A percentile compares a stretch with the other conserved stretches of the same genome.
phyloP scores from a whole-genome alignment of 768 basidiomycete species.

The Russula sp. region DNA sequence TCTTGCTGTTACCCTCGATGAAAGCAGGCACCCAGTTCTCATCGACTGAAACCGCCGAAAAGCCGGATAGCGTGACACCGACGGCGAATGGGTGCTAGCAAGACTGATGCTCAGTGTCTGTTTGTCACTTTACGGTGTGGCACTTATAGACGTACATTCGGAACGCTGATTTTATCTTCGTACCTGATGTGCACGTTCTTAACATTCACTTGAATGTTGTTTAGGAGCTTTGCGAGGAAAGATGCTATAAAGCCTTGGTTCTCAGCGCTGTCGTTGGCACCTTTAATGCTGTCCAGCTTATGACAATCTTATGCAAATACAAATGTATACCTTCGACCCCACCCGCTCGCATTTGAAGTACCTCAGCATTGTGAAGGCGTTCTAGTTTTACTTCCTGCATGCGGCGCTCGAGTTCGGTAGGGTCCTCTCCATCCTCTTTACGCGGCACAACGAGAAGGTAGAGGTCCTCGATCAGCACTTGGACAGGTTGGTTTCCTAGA shows the following conservation, averaged over 20 bases:
- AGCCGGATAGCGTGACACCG: constrained; percentile 81
- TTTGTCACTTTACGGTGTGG: constrained; percentile 1
- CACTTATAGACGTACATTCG: constrained; percentile 57
- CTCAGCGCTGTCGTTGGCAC: constrained; percentile 42
- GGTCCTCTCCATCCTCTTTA: constrained; percentile 58
- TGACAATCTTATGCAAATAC: background rate
- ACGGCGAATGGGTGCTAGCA: constrained; percentile 90
- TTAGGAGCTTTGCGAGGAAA: constrained; percentile 81
- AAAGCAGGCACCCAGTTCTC: constrained; percentile 85
- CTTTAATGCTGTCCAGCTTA: constrained; percentile 13
- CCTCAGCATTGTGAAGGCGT: constrained; percentile 82
- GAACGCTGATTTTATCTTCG: constrained; percentile 91
- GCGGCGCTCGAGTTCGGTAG: constrained; percentile 79
- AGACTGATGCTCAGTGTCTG: background rate
- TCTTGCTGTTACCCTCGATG: constrained; percentile 81
- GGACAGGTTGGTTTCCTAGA: constrained; percentile 82
- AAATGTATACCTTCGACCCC: constrained; percentile 39
- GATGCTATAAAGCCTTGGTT: constrained; percentile 82
- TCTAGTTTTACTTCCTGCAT: constrained; percentile 84
- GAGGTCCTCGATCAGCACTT: constrained; percentile 88
- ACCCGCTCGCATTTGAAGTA: constrained; percentile 63
- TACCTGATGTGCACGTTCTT: constrained; percentile 96
- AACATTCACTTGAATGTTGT: constrained; percentile 93
- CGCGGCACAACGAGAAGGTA: constrained; percentile 90
- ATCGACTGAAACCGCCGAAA: constrained; percentile 86